Base-by-base conservation (phyloP, 352 stramenopile species). In the Saprolegnia parasitica region DNA sequence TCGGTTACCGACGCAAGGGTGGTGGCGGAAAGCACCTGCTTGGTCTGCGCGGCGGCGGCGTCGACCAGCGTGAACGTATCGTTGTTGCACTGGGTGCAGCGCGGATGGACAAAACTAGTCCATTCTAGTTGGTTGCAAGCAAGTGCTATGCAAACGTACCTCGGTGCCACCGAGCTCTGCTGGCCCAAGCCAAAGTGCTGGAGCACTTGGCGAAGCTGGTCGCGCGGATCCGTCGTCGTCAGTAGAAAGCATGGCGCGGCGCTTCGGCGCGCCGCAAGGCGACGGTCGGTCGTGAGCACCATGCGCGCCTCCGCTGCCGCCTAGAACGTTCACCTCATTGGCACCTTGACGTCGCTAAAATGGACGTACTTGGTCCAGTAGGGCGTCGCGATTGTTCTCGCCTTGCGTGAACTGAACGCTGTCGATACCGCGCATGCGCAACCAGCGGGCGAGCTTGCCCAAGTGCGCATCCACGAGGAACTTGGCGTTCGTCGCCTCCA, bases 371-470 rank as follows among this genome's bases (percentile, higher is more conserved):
- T 65, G 56, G 3, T 65, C 56, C n/a, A 65, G 20, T 9, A 65
- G 52, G 2, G n/a, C n/a, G 15, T 32, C 24, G 20, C 29, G 56
- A 21, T 65, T 32, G 16, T 16, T 56, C 20, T 24, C 49, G 21
- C 26, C 15, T 13, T 65, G 32, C 1, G 47, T 20, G 21, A 37
- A 67, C 39, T 42, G 21, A 15, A 29, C 37, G 35, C 49, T 56
- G 45, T 67, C 58, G 18, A 67, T 42, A 18, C 58, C 58, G 16
- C 58, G 58, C 58, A 67, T 67, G 11, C 58, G 58, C 40, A 67
- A 42, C 58, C 58, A 67, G 29, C 35, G 49, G 8, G 58, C 35
- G 13, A 67, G 21, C 18, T 35, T 23, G 6, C 58, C 35, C 40
- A 67, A 21, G 56, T 67, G 40, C 10, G 37, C 10, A 23, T 54